These are phyloP conservation scores for Neonectria faginata DNA, from an alignment of 2,329 filamentous ascomycete genomes.

Conservation along the genomic window DNA sequence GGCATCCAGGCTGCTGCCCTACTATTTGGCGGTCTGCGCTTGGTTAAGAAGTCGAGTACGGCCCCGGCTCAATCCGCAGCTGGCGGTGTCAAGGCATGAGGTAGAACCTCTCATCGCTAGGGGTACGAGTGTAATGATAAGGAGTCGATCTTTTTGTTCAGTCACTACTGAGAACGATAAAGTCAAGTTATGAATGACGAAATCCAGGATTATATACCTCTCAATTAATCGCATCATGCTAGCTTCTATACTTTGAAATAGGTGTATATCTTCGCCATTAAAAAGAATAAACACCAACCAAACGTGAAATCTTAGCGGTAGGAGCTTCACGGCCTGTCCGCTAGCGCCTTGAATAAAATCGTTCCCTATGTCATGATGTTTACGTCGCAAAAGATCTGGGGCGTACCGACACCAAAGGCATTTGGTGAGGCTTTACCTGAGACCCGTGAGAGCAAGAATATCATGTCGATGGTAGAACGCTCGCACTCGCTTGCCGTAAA, in stretches of 20 bases:
- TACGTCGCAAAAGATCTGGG: not conserved
- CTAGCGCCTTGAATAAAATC: not conserved
- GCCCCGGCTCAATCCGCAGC: conserved; percentile 24
- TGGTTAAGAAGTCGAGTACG: conserved; percentile 61
- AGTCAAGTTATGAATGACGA: not conserved
- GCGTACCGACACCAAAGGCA: not conserved
- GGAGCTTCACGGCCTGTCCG: not conserved
- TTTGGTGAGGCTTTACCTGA: conserved; percentile 38
- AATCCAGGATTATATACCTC: not conserved
- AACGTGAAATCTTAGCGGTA: not conserved
- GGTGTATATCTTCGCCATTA: too few species aligned
- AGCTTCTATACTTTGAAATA: not conserved
- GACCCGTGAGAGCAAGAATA: conserved; percentile 61
- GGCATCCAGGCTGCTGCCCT: conserved; percentile 58
- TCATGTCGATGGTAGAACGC: conserved; percentile 82
- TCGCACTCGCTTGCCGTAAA: conserved; percentile 82
- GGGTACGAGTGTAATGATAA: not conserved
- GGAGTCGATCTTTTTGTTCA: not conserved
- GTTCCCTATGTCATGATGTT: too few species aligned
- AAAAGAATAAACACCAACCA: not conserved
- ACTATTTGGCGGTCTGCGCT: conserved; percentile 57
- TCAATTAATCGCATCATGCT: not conserved
- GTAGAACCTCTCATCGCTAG: not conserved
- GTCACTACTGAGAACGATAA: not conserved
- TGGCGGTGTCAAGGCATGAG: conserved; percentile 41